Evolutionary conservation across 129 eudicot species (phyloP).

Genomic region (Artemisia tridentata): DNA sequence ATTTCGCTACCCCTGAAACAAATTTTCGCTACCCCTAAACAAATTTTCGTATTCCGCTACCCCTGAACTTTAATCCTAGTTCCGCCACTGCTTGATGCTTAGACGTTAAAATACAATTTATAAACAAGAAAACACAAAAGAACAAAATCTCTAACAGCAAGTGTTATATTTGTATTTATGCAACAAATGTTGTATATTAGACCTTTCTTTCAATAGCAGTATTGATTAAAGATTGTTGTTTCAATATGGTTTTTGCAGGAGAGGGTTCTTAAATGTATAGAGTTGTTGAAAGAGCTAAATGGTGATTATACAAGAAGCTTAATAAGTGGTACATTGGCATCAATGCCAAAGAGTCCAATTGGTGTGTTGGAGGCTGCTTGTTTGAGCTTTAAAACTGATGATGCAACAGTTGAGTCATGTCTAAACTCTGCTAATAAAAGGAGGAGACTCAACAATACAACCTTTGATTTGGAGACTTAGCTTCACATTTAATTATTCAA

Average conservation of each 20-base stretch:
- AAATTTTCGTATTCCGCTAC: too few species aligned
- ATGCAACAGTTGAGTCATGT: conserved; percentile 41
- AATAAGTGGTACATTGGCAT: conserved; percentile 23
- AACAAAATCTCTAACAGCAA: neutral
- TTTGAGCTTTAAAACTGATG: conserved; percentile 38
- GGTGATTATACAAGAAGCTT: conserved; percentile 26
- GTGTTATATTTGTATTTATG: neutral
- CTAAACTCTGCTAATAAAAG: conserved; percentile 30
- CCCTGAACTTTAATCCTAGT: too few species aligned
- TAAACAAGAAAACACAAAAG: conserved; percentile 6
- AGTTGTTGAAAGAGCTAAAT: conserved; percentile 31
- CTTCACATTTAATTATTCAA: conserved; percentile 10
- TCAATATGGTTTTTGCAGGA: conserved; percentile 39
- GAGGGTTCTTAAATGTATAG: conserved; percentile 43
- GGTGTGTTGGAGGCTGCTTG: conserved; percentile 57
- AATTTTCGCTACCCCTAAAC: too few species aligned
- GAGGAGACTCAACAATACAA: conserved; percentile 41
- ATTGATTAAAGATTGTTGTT: conserved; percentile 1
- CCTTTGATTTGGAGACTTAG: conserved; percentile 27
- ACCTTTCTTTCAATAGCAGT: conserved; percentile 13
- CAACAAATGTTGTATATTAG: conserved; percentile 16
- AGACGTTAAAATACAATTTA: conserved; percentile 1
- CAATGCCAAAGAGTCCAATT: conserved; percentile 49
- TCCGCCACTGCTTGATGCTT: too few species aligned
- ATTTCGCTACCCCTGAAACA: too few species aligned